Evolutionary conservation across 441 rosid species (phyloP), one percentile per base, ranked within the genome.

Genomic region (Populus hybrid): DNA sequence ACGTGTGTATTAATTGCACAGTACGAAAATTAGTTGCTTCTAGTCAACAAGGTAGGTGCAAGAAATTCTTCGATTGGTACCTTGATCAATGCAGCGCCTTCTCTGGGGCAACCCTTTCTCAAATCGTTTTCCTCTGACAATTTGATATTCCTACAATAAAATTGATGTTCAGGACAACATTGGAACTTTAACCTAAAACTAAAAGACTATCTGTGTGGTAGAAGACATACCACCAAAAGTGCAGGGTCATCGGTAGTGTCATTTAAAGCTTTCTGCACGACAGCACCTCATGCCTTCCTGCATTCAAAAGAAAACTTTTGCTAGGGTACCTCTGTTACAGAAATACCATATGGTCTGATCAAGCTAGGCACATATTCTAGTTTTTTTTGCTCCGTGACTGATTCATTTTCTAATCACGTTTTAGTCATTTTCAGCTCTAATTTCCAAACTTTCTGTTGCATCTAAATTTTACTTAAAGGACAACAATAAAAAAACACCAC

Each of bases 281-380:
- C 50, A 42, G 72, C 80, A 81, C 77, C 87, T 73, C 38, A 69
- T 84, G 87, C 88, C 84, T 85, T 86, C 63, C 89, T 85, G 91
- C 84, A 84, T 85, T 79, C 32, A 83, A 86, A 88, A 83, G 88
- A 32, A 82, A 82, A 75, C 81, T 53, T 10, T 70, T 26, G 9
- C 36, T 21, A 67, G 34, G 75, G 77, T 77, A 76, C 78, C 68
- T 70, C 75, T 63, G 32, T 69, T 21, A 66, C 72, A 80, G 42
- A 42, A 69, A 81, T 70, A 40, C 46, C 75, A 70, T 68, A 77
- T 78, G 76, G 69, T 71, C 32, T 70, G 57, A 23, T 32, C 71
- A 57, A 57, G 46, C 24, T 16, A 63, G 21, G 40, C 9, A 69
- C 32, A 72, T 26, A 8, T 72, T 68, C 74, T 67, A 59, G 70